Evolutionary conservation across 2,329 filamentous ascomycete species (phyloP).

Genomic region (Fusarium bactridioides): DNA sequence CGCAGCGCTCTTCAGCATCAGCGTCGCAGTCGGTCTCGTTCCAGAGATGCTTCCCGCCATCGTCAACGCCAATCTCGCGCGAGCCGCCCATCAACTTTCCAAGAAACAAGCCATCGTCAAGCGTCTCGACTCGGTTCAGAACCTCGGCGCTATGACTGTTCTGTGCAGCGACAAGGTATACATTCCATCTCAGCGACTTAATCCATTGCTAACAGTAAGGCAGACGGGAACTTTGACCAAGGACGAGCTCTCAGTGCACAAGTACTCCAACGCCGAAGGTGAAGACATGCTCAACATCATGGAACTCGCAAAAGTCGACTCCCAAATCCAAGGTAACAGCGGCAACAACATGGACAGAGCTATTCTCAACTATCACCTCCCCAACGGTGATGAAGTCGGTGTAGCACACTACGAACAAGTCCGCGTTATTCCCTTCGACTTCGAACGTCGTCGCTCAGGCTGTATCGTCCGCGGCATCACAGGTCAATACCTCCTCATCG

Average conservation of each 20-base stretch:
- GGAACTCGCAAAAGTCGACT: background rate
- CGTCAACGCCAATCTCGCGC: background rate
- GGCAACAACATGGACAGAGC: constrained; percentile 6
- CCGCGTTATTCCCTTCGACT: background rate
- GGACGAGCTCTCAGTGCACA: background rate
- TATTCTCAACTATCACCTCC: background rate
- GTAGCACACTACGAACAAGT: background rate
- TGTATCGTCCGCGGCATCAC: background rate
- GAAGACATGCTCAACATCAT: background rate
- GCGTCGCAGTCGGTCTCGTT: background rate
- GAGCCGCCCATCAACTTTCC: background rate
- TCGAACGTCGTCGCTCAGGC: background rate
- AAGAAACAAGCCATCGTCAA: background rate
- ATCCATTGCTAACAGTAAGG: rapidly evolving
- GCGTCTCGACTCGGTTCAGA: background rate
- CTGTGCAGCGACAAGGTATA: background rate
- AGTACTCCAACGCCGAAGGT: background rate
- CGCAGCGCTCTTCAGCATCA: background rate
- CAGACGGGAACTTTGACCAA: background rate
- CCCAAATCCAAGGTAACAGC: background rate
- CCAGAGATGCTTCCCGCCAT: background rate
- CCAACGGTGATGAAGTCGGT: background rate
- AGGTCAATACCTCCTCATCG: background rate
- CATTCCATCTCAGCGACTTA: rapidly evolving
- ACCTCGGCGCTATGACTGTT: background rate